These are phyloP conservation scores for Tubosaeta sp. DNA, from an alignment of 768 basidiomycete species.

Conservation along the genomic window DNA sequence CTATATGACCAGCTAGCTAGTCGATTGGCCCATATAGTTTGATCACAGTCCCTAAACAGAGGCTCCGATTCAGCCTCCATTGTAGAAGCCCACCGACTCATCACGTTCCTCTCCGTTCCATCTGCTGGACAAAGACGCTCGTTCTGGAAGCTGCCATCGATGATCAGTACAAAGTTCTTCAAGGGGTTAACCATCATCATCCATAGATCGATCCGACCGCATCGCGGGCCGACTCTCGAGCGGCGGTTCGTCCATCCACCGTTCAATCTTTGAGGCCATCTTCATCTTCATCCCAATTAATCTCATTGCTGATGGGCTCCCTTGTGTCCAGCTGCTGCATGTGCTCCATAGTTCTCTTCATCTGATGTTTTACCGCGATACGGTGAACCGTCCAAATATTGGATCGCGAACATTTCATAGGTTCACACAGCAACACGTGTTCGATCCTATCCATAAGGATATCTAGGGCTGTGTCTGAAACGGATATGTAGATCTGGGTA, in stretches of 20 bases:
- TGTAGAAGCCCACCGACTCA: neutral
- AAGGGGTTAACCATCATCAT: slow-evolving; percentile 10
- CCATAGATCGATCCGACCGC: slow-evolving; percentile 19
- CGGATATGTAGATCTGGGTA: slow-evolving; percentile 4
- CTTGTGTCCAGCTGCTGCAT: neutral
- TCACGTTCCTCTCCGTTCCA: neutral
- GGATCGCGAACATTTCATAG: neutral
- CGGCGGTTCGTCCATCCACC: slow-evolving; percentile 3
- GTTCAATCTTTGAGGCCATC: slow-evolving; percentile 13
- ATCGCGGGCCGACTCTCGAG: slow-evolving; percentile 11
- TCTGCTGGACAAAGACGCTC: slow-evolving; percentile 2
- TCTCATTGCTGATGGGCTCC: neutral
- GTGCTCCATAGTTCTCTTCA: neutral
- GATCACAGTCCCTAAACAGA: neutral
- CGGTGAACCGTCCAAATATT: neutral
- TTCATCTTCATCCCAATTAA: neutral
- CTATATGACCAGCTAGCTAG: neutral
- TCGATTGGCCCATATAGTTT: neutral
- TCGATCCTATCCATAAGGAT: neutral
- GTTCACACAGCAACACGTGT: slow-evolving; percentile 12
- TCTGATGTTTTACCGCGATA: slow-evolving; percentile 2
- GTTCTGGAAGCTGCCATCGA: slow-evolving; percentile 1
- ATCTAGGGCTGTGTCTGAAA: slow-evolving; percentile 3
- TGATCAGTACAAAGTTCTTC: slow-evolving; percentile 10
- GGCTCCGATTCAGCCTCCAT: neutral